These are phyloP conservation scores for Lactarius tabidus DNA, from an alignment of 768 basidiomycete genomes.

Conservation along the genomic window DNA sequence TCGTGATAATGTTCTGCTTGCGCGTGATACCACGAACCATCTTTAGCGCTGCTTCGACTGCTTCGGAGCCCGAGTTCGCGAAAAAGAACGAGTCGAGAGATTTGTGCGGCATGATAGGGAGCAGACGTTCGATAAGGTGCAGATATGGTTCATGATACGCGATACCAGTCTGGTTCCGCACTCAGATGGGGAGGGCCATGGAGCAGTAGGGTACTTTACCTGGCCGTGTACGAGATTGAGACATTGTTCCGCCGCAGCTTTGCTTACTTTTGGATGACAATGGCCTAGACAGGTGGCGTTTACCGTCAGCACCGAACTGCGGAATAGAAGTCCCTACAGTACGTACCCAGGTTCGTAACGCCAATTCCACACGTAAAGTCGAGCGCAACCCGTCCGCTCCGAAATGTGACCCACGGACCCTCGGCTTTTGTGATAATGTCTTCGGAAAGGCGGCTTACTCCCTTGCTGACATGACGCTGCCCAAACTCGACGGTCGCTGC, in stretches of 20 bases:
- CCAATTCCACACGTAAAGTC: conserved; percentile 27
- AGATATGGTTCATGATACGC: conserved; percentile 85
- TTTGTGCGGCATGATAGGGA: conserved; percentile 86
- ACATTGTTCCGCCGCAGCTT: conserved; percentile 87
- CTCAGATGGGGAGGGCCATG: background rate
- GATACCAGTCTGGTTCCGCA: conserved; percentile 67
- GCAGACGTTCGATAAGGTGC: conserved; percentile 75
- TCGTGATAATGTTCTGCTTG: conserved; percentile 81
- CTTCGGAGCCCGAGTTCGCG: conserved; percentile 95
- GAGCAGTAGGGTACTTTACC: conserved; percentile 37
- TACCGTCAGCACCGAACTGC: background rate
- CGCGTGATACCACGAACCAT: conserved; percentile 77
- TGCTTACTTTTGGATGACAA: conserved; percentile 81
- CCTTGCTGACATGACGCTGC: conserved; percentile 21
- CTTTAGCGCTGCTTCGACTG: conserved; percentile 86
- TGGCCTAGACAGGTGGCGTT: conserved; percentile 52
- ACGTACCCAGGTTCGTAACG: conserved; percentile 25
- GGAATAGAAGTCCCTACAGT: background rate
- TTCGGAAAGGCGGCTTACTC: conserved; percentile 18
- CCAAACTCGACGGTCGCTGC: conserved; percentile 15
- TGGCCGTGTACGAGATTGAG: conserved; percentile 75
- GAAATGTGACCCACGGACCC: conserved; percentile 25
- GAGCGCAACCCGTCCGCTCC: conserved; percentile 21
- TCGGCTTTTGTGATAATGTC: conserved; percentile 17
- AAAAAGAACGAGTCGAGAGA: conserved; percentile 96